Evolutionary conservation across 306 rosid genomes (phyloP).

Genomic region (Prunus davidiana): DNA sequence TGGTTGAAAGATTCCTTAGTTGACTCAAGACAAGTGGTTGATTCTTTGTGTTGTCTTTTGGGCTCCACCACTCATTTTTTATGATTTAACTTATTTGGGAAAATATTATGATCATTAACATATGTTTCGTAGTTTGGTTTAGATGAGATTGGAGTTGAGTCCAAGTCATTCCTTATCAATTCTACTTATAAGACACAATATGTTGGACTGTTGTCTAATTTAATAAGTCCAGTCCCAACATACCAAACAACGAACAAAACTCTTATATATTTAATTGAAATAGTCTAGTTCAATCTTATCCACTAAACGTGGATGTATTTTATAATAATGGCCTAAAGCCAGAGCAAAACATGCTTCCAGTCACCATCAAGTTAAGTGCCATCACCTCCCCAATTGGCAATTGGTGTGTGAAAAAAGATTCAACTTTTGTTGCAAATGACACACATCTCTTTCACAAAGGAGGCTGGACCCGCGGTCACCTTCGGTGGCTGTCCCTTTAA

Average conservation of each 20-base stretch:
- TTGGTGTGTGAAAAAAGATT: neutral
- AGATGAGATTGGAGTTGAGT: too few species aligned
- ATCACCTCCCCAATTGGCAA: neutral
- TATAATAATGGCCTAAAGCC: neutral
- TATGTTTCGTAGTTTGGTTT: too few species aligned
- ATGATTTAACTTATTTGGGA: neutral
- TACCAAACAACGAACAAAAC: too few species aligned
- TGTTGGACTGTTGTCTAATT: too few species aligned
- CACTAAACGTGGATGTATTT: too few species aligned
- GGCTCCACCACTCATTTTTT: neutral
- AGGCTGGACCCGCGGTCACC: neutral
- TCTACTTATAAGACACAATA: too few species aligned
- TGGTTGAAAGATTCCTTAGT: slow-evolving; percentile 3
- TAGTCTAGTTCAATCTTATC: too few species aligned
- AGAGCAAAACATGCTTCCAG: neutral
- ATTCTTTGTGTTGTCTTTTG: neutral
- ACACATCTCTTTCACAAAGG: neutral
- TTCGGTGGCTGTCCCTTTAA: neutral
- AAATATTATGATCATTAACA: too few species aligned
- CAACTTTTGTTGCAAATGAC: neutral
- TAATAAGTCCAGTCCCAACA: too few species aligned
- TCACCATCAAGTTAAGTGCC: neutral
- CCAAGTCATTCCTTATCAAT: fast-evolving
- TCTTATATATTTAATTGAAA: too few species aligned
- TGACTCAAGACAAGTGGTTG: neutral